A percentile compares a stretch with the other conserved stretches of the same genome.
phyloP scores from a whole-genome alignment of 768 basidiomycete species.

The Royoungia palumana region DNA sequence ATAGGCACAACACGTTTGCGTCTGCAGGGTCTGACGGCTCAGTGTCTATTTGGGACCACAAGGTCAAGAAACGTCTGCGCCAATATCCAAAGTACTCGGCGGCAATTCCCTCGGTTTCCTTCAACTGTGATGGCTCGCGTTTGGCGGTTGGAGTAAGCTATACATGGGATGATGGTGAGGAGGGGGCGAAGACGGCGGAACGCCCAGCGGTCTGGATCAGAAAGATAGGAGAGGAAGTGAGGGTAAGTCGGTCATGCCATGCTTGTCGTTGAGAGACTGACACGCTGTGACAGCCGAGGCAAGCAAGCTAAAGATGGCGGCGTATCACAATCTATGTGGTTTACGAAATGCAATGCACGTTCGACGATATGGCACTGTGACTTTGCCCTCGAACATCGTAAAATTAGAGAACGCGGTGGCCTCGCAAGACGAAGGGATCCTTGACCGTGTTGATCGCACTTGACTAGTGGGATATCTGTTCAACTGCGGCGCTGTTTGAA shows the following conservation, averaged over 20 bases:
- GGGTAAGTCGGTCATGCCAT: slow-evolving; percentile 41
- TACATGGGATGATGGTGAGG: slow-evolving; percentile 87
- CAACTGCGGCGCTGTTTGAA: no score
- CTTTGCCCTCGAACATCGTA: no score
- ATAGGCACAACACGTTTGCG: slow-evolving; percentile 88
- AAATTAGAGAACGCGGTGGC: no score
- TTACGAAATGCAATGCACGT: no score
- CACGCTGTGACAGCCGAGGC: slow-evolving; percentile 19
- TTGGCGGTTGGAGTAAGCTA: slow-evolving; percentile 85
- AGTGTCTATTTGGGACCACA: slow-evolving; percentile 96
- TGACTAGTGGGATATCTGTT: no score
- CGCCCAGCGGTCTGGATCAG: slow-evolving; percentile 60
- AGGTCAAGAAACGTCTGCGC: slow-evolving; percentile 90
- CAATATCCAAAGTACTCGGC: slow-evolving; percentile 81
- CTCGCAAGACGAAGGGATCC: no score
- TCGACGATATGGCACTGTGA: no score
- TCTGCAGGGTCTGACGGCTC: slow-evolving; percentile 93
- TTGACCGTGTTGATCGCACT: no score
- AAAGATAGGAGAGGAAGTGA: slow-evolving; percentile 73
- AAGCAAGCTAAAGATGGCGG: slow-evolving; percentile 9
- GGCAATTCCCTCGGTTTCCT: slow-evolving; percentile 75
- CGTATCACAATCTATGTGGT: no score
- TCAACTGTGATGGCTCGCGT: slow-evolving; percentile 79
- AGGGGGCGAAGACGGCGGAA: slow-evolving; percentile 61
- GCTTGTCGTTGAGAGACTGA: background rate